Evolutionary conservation across 164 flowering plant species (phyloP), one percentile per base, ranked within the genome.

Genomic region (Stephania cephalantha): DNA sequence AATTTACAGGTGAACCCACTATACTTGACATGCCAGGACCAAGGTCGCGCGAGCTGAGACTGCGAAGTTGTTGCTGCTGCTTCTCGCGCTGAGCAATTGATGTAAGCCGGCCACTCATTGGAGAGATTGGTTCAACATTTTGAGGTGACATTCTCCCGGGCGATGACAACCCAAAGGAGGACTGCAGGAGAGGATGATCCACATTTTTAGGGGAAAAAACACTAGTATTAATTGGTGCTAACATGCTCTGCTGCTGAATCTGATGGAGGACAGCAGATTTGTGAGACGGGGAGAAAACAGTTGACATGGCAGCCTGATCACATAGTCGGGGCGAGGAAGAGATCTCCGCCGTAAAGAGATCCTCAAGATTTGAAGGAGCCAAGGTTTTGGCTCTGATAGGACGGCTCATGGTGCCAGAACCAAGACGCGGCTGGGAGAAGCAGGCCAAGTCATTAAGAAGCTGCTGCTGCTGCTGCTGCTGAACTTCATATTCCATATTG

Each of bases 71-170:
- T 31, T 86, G 91, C 67, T 86, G 91, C 83, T 87, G 90, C 78
- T 85, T 88, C 74, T 92, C 96, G 0, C 85, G 87, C 73, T 89
- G 93, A 44, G 96, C 83, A 35, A 94, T 76, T 68, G 86, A 80
- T 0, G 95, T 84, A 11, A 86, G 71, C 1, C 95, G 84, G 31
- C 95, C 80, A 75, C 87, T 80, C 85, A 88, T 84, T 11, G 97
- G 97, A 1, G 99, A 93, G 72, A 88, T 83, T 4, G 97, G 93
- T 17, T 95, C 99, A 77, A 89, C 73, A 61, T 76, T 81, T 46
- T 92, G 84, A 1, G 99, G 97, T 22, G 98, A 92, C 94, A 93
- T 89, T 79, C 94, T 85, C 22, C 98, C 96, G 0, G 93, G 83
- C 11, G 93, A 85, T 30, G 86, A 81, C 45, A 83, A 85, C 61